Conservation (phyloP, 768 basidiomycete species). For the Favolaschia claudopus region DNA sequence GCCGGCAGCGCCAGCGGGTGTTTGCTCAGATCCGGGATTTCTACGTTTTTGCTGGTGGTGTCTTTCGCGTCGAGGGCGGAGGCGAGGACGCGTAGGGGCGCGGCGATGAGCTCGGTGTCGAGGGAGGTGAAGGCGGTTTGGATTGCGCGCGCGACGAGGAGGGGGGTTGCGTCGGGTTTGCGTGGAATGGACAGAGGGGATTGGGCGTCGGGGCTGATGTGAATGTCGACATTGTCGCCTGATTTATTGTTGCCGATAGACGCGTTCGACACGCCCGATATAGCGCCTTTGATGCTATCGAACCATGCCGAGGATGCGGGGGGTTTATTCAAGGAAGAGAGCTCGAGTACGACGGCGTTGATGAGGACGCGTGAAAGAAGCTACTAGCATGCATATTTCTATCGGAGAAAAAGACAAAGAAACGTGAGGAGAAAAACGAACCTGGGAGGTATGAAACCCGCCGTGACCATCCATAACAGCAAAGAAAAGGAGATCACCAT, state of each 20-base stretch:
- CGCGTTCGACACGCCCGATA: slow-evolving; percentile 5
- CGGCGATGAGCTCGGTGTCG: slow-evolving; percentile 84
- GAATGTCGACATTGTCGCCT: slow-evolving; percentile 45
- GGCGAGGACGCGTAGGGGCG: slow-evolving; percentile 77
- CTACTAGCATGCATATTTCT: not conserved
- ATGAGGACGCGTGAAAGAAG: slow-evolving; percentile 86
- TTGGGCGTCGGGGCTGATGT: slow-evolving; percentile 27
- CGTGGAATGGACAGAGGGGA: slow-evolving; percentile 35
- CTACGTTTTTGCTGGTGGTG: slow-evolving; percentile 53
- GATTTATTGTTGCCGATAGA: slow-evolving; percentile 35
- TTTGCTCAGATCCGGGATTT: slow-evolving; percentile 69
- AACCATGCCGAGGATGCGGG: slow-evolving; percentile 38
- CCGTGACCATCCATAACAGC: slow-evolving; percentile 92
- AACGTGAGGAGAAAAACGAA: not conserved
- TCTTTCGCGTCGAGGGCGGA: slow-evolving; percentile 61
- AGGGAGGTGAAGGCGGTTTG: slow-evolving; percentile 80
- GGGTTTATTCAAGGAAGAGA: slow-evolving; percentile 60
- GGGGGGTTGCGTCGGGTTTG: slow-evolving; percentile 52
- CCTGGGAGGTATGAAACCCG: slow-evolving; percentile 81
- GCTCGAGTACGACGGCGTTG: slow-evolving; percentile 81
- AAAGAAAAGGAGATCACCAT: slow-evolving; percentile 85
- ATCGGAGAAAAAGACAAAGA: not conserved
- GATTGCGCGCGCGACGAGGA: slow-evolving; percentile 69
- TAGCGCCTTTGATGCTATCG: slow-evolving; percentile 43
- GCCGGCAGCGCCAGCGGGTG: slow-evolving; percentile 74